Evolutionary conservation across 2,329 filamentous ascomycete species (phyloP).

Genomic region (Aspergillus puulaauensis): DNA sequence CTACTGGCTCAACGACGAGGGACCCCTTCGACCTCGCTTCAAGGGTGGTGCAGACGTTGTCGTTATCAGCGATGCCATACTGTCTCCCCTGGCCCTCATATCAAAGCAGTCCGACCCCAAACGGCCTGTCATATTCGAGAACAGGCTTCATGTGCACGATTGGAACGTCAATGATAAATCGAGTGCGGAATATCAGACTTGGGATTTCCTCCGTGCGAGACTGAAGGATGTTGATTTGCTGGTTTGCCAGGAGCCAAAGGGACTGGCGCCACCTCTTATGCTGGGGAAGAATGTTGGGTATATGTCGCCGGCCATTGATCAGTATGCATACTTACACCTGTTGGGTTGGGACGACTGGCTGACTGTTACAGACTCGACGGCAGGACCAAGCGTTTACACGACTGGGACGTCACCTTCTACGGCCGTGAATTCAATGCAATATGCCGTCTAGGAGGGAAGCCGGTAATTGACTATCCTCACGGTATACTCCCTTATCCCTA

Average conservation of each 20-base stretch:
- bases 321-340: not conserved
- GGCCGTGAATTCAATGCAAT: conserved; percentile 11
- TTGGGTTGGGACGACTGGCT: not conserved
- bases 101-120: not conserved
- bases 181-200: conserved; percentile 68
- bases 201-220: conserved; percentile 70
- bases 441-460: not conserved
- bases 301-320: not conserved
- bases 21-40: conserved; percentile 61
- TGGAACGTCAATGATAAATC: conserved; percentile 34
- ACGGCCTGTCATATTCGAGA: not conserved
- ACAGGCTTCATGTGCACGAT: not conserved
- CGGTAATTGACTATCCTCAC: conserved; percentile 4
- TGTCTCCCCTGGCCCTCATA: conserved; percentile 64
- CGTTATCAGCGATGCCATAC: conserved; percentile 76
- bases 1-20: conserved; percentile 68
- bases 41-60: conserved; percentile 73
- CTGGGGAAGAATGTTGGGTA: conserved; percentile 65
- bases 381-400: conserved; percentile 68
- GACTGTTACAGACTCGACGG: conserved; percentile 27
- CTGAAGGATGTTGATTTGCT: conserved; percentile 73
- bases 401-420: conserved; percentile 45
- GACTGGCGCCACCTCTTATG: conserved; percentile 69
- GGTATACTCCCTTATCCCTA: not conserved
- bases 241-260: conserved; percentile 72